These are phyloP conservation scores for Dryas alaskensis DNA, from an alignment of 306 rosid species.

Conservation along the genomic window DNA sequence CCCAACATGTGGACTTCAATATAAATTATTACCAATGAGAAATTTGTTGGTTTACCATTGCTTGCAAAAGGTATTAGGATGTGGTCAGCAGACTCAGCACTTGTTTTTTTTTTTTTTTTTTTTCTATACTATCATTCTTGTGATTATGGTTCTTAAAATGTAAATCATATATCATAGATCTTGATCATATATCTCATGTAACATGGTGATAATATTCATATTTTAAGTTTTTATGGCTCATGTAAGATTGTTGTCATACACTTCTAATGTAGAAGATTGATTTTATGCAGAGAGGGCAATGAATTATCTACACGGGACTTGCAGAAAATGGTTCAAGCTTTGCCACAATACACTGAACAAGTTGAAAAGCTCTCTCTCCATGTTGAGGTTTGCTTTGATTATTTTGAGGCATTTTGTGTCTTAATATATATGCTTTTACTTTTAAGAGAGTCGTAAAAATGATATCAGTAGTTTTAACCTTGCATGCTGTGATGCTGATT, in stretches of 20 bases:
- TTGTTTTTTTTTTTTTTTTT: no score
- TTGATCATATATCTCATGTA: not conserved
- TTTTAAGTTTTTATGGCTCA: not conserved
- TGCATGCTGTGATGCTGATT: conserved; percentile 17
- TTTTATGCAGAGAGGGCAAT: conserved; percentile 62
- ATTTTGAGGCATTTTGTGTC: not conserved
- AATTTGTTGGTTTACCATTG: no score
- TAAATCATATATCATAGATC: not conserved
- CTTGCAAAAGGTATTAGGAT: no score
- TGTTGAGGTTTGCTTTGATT: conserved; percentile 60
- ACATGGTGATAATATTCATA: not conserved
- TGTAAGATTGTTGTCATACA: not conserved
- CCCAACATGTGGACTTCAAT: no score
- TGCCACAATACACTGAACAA: conserved; percentile 95
- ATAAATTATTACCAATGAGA: no score
- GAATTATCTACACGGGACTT: conserved; percentile 88
- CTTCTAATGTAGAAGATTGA: conserved; percentile 27
- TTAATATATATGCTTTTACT: not conserved
- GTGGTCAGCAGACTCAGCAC: no score
- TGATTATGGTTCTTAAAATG: not conserved
- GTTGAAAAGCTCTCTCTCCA: conserved; percentile 92
- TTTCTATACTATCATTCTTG: not conserved
- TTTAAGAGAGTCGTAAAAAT: not conserved
- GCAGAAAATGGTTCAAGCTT: conserved; percentile 98
- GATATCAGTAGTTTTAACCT: not conserved